A percentile compares a stretch with the other conserved stretches of the same genome.
These are phyloP conservation scores for Albatrellus ellisii DNA, from an alignment of 768 basidiomycete species.

Conservation along the genomic window DNA sequence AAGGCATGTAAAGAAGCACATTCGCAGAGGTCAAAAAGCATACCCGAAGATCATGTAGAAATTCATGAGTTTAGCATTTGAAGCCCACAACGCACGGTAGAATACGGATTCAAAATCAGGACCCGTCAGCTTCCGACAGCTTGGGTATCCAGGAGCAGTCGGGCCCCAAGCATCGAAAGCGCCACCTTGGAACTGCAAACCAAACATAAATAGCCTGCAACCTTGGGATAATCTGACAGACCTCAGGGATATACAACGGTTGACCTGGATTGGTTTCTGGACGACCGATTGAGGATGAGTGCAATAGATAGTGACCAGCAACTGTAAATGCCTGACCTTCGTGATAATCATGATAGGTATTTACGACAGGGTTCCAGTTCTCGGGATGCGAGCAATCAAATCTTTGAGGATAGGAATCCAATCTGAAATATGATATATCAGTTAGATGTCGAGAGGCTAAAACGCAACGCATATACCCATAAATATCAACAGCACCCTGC, in stretches of 20 bases:
- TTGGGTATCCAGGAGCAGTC: slow-evolving; percentile 52
- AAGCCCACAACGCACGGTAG: slow-evolving; percentile 65
- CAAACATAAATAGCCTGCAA: background rate
- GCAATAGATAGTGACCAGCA: background rate
- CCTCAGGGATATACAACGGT: slow-evolving; percentile 64
- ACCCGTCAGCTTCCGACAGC: slow-evolving; percentile 55
- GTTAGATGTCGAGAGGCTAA: background rate
- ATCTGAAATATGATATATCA: slow-evolving; percentile 1
- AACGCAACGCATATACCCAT: slow-evolving; percentile 32
- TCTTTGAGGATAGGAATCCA: slow-evolving; percentile 61
- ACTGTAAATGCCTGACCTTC: slow-evolving; percentile 13
- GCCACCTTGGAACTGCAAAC: slow-evolving; percentile 51
- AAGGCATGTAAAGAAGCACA: background rate
- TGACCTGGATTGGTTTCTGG: slow-evolving; percentile 31
- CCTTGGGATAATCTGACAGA: slow-evolving; percentile 16
- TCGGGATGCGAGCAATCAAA: slow-evolving; percentile 73
- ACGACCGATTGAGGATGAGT: background rate
- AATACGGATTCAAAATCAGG: slow-evolving; percentile 70
- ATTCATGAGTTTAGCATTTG: slow-evolving; percentile 70
- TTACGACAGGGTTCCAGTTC: slow-evolving; percentile 48
- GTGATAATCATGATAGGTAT: slow-evolving; percentile 58
- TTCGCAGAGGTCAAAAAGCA: background rate
- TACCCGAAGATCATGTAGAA: slow-evolving; percentile 83
- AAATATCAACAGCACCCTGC: slow-evolving; percentile 59
- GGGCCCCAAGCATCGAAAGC: slow-evolving; percentile 78